Evolutionary conservation across 2,329 filamentous ascomycete genomes (phyloP), one percentile per base, ranked within the genome.

Genomic region (Cytospora leucostoma): DNA sequence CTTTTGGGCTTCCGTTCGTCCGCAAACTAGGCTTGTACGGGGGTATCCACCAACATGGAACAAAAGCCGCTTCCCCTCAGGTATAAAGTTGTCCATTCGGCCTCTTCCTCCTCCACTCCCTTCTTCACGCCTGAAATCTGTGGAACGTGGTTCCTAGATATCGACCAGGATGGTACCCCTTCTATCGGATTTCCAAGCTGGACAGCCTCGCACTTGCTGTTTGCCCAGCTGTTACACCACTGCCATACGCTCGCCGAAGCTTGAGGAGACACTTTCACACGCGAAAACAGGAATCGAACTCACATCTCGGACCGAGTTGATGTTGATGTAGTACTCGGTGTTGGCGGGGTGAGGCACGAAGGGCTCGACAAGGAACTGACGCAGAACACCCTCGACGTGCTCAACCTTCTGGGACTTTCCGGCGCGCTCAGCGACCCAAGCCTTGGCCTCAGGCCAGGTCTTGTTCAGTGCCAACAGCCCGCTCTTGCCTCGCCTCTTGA

Each of bases 321-420:
- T 99, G 88, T 97, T 97, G 84, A 99, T 97, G 83, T 99, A 99
- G 84, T 98, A 98, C 82, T 99, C 95, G 69, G 94, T 97, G 78
- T 93, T 90, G 73, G 93, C 86, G 69, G 93, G 90, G 81, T 99
- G 95, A 74, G 94, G 95, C 67, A 98, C 93, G 75, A 99, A 98
- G 59, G 95, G 95, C 87, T 99, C 95, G 71, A 99, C 93, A 69
- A 99, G 85, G 86, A 99, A 99, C 74, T 96, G 91, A 78, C 93
- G 89, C 77, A 99, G 85, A 68, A 91, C 87, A 77, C 95, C 95
- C 68, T 90, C 87, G 71, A 93, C 89, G 72, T 91, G 90, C 88
- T 99, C 95, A 71, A 99, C 95, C 83, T 93, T 87, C 77, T 97
- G 91, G 73, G 86, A 81, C 88, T 97, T 98, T 76, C 91, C 91